These are phyloP conservation scores for Musa itinerans DNA, from an alignment of 176 grass and related monocot species.

Conservation along the genomic window DNA sequence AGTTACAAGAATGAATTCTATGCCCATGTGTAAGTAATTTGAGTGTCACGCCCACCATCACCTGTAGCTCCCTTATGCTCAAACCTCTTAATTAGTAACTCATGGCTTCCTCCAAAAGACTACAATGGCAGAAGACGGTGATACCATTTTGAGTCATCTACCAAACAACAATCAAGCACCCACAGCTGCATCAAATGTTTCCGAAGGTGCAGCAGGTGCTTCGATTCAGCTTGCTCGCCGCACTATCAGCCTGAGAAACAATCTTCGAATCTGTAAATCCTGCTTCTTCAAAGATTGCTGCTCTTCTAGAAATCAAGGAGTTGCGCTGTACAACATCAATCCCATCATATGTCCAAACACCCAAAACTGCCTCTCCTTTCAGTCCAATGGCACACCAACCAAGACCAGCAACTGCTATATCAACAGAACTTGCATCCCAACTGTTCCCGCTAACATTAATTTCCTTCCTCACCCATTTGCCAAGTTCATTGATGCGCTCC, in stretches of 20 bases:
- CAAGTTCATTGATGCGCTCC: slow-evolving; percentile 49
- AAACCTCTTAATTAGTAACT: no score
- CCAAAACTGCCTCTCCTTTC: slow-evolving; percentile 58
- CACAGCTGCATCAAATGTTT: slow-evolving; percentile 6
- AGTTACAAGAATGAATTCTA: no score
- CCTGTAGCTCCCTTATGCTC: no score
- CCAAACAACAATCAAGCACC: slow-evolving; percentile 22
- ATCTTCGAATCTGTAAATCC: slow-evolving; percentile 79
- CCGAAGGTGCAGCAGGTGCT: background rate
- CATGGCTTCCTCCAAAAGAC: no score
- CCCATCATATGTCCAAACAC: slow-evolving; percentile 78
- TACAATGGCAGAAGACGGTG: background rate
- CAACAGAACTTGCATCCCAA: slow-evolving; percentile 59
- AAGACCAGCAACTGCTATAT: slow-evolving; percentile 74
- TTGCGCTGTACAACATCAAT: slow-evolving; percentile 56
- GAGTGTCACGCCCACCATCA: no score
- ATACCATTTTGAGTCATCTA: no score
- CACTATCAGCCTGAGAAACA: slow-evolving; percentile 65
- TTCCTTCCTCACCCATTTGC: slow-evolving; percentile 66
- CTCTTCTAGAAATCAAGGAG: slow-evolving; percentile 55
- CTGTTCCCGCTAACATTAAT: slow-evolving; percentile 50
- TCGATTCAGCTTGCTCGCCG: slow-evolving; percentile 28
- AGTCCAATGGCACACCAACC: slow-evolving; percentile 74
- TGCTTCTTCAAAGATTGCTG: slow-evolving; percentile 63
- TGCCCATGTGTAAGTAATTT: no score